phyloP scores from a whole-genome alignment of 2,329 filamentous ascomycete species.

The Ascochyta koolunga region DNA sequence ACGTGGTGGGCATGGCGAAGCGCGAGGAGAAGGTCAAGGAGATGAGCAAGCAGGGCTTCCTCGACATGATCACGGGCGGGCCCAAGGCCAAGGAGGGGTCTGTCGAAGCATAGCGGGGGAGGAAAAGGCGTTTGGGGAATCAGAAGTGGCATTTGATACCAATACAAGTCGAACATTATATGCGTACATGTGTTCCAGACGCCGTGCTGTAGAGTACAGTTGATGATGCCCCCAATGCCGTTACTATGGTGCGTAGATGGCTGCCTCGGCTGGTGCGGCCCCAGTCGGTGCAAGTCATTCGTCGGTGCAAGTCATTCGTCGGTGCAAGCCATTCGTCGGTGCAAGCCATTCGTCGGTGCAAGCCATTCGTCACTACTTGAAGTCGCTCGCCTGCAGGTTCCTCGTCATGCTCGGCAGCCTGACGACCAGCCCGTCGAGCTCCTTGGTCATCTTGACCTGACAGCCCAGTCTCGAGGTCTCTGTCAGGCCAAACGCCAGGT shows the following conservation, averaged over 20 bases:
- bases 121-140: background rate
- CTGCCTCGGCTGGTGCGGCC: no score
- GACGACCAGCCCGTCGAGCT: slow-evolving; percentile 84
- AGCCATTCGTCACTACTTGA: no score
- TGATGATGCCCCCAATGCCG: no score
- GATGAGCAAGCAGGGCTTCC: slow-evolving; percentile 95
- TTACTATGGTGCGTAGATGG: background rate
- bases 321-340: no score
- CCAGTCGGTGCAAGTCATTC: no score
- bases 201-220: slow-evolving; percentile 6
- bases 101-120: slow-evolving; percentile 1
- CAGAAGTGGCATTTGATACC: slow-evolving; percentile 2
- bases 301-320: no score
- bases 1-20: slow-evolving; percentile 77
- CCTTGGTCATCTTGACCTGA: slow-evolving; percentile 89
- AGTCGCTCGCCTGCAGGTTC: slow-evolving; percentile 95
- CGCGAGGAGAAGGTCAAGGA: slow-evolving; percentile 89
- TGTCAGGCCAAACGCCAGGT: slow-evolving; percentile 86
- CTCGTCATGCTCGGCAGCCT: slow-evolving; percentile 91
- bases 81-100: slow-evolving; percentile 46
- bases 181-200: background rate
- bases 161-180: background rate
- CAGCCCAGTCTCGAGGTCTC: slow-evolving; percentile 86
- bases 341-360: no score
- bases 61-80: slow-evolving; percentile 79